Evolutionary conservation across 768 basidiomycete species (phyloP), one percentile per base, ranked within the genome.

Genomic region (Rubroboletus pulcherrimus): DNA sequence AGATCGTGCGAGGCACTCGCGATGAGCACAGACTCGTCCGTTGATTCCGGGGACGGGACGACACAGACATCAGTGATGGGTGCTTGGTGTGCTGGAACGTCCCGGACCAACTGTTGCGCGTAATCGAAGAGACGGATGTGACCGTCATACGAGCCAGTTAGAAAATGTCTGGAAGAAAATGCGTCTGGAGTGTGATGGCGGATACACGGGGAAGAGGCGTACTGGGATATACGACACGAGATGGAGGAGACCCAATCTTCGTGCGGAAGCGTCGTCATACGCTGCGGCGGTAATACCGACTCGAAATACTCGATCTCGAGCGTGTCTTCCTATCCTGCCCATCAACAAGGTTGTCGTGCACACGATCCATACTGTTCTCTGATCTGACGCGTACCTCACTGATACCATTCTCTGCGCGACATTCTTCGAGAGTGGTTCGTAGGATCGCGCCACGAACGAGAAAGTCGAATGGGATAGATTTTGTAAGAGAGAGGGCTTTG

Each of bases 231-330:
- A 29, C 35, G 54, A 56, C 47, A 48, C 24, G 47, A 48, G 0
- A 61, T n/a, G 4, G 60, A 63, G 17, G 61, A 59, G 24, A 37
- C 89, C 95, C 96, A 98, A 59, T 96, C 93, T 52, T 97, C 89
- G 59, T 93, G 90, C 3, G 89, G 87, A 51, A 91, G 75, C 45
- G 86, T 80, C 0, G 87, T 81, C 71, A 93, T 81, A 59, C 86
- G 84, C 68, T 91, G 82, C 0, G 93, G 93, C 1, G 94, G 93
- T 71, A 96, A 77, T 2, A 94, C 80, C 15, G 88, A 90, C 71
- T 93, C 87, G 53, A 97, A 85, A 73, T 96, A 96, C 71, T 96
- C 93, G 45, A 96, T 83, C 64, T 95, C 87, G 21, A 96, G 81
- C 3, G 90, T 93, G 71, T 92, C 89, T 79, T 95, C 93, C 86